phyloP scores from a whole-genome alignment of 23 red algal genomes.

The Gracilaria gracilis region DNA sequence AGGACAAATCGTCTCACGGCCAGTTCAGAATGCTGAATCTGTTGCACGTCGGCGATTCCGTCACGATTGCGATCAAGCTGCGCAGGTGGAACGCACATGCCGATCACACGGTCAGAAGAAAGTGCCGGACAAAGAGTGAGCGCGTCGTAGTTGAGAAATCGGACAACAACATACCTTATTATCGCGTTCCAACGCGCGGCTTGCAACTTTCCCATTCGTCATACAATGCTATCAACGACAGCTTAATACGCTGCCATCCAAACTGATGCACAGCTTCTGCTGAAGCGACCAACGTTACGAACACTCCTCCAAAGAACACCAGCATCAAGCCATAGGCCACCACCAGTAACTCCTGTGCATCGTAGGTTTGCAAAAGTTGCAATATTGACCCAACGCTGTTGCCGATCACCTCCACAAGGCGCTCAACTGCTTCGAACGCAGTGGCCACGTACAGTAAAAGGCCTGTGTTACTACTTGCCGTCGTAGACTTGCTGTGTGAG shows the following conservation, averaged over 20 bases:
- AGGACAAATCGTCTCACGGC: conserved; percentile 35
- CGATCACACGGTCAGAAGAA: background rate
- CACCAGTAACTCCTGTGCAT: conserved; percentile 21
- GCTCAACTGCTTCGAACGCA: too few species aligned
- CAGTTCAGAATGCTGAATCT: conserved; percentile 15
- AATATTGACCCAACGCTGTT: too few species aligned
- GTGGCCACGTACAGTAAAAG: too few species aligned
- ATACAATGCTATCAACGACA: conserved; percentile 25
- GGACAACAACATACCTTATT: conserved; percentile 18
- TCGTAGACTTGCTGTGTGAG: too few species aligned
- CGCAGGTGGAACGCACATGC: background rate
- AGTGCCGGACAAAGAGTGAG: background rate
- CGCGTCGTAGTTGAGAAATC: background rate
- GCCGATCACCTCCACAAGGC: too few species aligned
- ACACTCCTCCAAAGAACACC: conserved; percentile 60
- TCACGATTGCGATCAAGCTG: conserved; percentile 57
- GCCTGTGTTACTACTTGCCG: too few species aligned
- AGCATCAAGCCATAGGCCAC: conserved; percentile 43
- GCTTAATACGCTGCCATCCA: conserved; percentile 46
- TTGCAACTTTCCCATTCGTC: conserved; percentile 29
- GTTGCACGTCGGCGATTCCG: conserved; percentile 55
- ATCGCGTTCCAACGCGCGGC: conserved; percentile 39
- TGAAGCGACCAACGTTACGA: conserved; percentile 47
- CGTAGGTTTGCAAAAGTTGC: conserved; percentile 13
- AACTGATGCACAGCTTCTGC: conserved; percentile 51